A percentile compares a stretch with the other conserved stretches of the same genome.
phyloP scores from a whole-genome alignment of 768 basidiomycete genomes.

The Boletus sp. region DNA sequence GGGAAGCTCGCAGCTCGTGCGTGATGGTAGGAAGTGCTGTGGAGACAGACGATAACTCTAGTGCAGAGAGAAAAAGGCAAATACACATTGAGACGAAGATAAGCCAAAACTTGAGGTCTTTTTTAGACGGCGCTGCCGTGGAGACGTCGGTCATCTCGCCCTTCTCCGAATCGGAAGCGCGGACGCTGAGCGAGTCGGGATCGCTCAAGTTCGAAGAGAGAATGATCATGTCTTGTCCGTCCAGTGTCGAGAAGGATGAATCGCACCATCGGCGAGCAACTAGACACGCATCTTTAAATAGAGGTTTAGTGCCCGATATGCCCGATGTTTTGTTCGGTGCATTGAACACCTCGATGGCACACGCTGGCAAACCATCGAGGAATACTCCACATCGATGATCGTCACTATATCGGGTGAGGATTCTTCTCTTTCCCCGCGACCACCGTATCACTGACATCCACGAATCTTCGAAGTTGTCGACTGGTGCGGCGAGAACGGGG shows the following conservation, averaged over 20 bases:
- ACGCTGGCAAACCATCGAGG: neutral
- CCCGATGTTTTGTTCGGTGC: neutral
- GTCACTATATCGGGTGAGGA: neutral
- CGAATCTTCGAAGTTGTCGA: neutral
- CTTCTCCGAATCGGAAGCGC: neutral
- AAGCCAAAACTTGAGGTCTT: slow-evolving; percentile 26
- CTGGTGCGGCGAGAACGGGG: neutral
- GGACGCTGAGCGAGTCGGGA: neutral
- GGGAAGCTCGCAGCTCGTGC: slow-evolving; percentile 22
- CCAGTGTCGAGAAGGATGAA: neutral
- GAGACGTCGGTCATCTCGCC: neutral
- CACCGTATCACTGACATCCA: neutral
- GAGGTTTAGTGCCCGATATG: neutral
- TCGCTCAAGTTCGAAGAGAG: slow-evolving; percentile 1
- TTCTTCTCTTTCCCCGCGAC: neutral
- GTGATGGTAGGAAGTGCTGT: slow-evolving; percentile 38
- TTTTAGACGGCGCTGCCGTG: neutral
- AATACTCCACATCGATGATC: slow-evolving; percentile 3
- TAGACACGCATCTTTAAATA: slow-evolving; percentile 2
- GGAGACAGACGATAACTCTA: slow-evolving; percentile 27
- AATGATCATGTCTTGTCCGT: neutral
- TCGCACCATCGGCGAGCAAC: neutral
- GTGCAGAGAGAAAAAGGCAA: slow-evolving; percentile 27
- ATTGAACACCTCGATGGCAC: neutral
- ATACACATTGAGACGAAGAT: slow-evolving; percentile 27